Evolutionary conservation across 2,329 filamentous ascomycete species (phyloP).

Genomic region (Trichophaea hybrida): DNA sequence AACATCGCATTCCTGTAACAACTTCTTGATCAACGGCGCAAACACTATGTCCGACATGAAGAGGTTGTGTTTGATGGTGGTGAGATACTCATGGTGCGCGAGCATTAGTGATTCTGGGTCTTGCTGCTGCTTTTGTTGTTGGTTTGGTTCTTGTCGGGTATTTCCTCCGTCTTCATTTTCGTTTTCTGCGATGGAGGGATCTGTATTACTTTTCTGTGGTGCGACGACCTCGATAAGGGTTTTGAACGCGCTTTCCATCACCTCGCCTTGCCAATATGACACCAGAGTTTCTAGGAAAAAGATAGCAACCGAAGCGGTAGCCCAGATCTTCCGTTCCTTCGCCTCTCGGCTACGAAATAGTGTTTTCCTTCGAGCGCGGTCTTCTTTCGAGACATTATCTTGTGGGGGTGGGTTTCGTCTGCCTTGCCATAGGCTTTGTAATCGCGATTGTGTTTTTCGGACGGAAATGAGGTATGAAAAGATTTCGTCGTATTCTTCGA

Average conservation of each 20-base stretch:
- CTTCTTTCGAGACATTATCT: conserved; percentile 49
- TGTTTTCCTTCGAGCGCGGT: conserved; percentile 36
- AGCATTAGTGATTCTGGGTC: conserved; percentile 75
- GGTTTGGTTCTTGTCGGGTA: background rate
- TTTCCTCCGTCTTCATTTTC: conserved; percentile 31
- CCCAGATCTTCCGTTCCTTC: conserved; percentile 73
- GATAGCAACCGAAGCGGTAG: conserved; percentile 69
- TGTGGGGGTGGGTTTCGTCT: conserved; percentile 52
- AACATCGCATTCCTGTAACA: conserved; percentile 21
- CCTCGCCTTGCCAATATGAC: conserved; percentile 77
- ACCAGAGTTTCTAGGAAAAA: conserved; percentile 83
- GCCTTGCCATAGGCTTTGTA: conserved; percentile 77
- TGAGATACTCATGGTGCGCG: conserved; percentile 65
- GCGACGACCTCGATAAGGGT: conserved; percentile 62
- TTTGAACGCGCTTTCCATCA: conserved; percentile 67
- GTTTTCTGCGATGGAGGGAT: conserved; percentile 20
- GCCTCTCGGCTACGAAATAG: conserved; percentile 36
- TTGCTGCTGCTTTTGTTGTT: conserved; percentile 34
- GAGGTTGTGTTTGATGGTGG: conserved; percentile 49
- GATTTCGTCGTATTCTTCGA: conserved; percentile 68
- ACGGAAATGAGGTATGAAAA: conserved; percentile 79
- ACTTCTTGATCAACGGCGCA: conserved; percentile 21
- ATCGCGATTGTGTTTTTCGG: conserved; percentile 67
- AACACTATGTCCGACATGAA: conserved; percentile 26
- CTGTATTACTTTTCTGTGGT: conserved; percentile 1